Percentiles rank a stretch among this genome's conserved stretches.
phyloP scores from a whole-genome alignment of 2,329 filamentous ascomycete genomes.

The Penicillium polonicum region DNA sequence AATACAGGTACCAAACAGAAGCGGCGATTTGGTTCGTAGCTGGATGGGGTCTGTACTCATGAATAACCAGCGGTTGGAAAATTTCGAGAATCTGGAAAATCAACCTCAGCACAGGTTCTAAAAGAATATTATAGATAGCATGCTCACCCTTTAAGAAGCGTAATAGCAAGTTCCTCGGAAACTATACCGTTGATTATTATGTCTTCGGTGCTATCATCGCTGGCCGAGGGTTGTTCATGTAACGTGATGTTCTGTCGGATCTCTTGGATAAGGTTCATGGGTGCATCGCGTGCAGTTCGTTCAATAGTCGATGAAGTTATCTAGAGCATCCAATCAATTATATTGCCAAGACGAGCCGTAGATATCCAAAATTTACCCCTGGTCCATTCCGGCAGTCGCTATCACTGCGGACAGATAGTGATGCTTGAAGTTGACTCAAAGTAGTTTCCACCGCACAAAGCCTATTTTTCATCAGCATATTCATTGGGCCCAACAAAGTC shows the following conservation, averaged over 20 bases:
- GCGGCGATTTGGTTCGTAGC: background rate
- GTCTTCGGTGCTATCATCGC: background rate
- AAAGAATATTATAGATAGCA: background rate
- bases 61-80: background rate
- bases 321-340: background rate
- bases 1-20: background rate
- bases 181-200: background rate
- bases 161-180: background rate
- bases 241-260: conserved; percentile 16
- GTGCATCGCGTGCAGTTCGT: conserved; percentile 16
- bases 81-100: background rate
- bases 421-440: background rate
- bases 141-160: background rate
- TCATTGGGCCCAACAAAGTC: fast-evolving
- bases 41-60: background rate
- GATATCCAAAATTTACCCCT: background rate
- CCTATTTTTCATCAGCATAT: background rate
- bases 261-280: conserved; percentile 19
- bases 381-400: background rate
- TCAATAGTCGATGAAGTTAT: conserved; percentile 9
- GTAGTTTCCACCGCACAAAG: background rate
- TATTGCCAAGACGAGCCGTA: background rate
- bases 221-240: background rate
- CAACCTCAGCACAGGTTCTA: background rate
- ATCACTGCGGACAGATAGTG: background rate